Conservation (phyloP, 1,284 basidiomycete species). For the Flammula alnicola region DNA sequence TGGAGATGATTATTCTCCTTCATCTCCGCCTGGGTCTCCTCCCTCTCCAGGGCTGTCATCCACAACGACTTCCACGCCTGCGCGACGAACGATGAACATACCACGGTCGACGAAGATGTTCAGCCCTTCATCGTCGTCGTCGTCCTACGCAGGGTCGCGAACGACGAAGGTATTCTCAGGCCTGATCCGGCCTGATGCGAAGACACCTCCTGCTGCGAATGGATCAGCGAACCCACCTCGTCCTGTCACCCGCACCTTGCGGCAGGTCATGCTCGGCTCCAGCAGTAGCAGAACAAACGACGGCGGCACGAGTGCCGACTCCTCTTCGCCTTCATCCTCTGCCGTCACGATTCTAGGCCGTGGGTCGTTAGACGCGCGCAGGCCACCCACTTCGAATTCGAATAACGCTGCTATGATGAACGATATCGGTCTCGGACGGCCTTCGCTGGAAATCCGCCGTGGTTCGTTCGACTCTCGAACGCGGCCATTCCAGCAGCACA, state of each 20-base stretch:
- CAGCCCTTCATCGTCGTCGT: constrained; percentile 10
- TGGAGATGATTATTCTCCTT: constrained; percentile 16
- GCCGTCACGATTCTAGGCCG: constrained; percentile 17
- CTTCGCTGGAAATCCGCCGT: constrained; percentile 27
- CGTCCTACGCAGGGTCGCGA: background rate
- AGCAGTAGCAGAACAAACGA: constrained; percentile 9
- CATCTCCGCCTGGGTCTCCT: constrained; percentile 9
- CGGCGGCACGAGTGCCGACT: background rate
- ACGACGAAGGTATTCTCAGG: constrained; percentile 5
- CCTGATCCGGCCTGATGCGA: background rate
- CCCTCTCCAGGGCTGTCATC: constrained; percentile 8
- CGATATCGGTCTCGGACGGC: constrained; percentile 27
- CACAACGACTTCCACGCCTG: constrained; percentile 18
- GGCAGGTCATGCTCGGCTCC: constrained; percentile 28
- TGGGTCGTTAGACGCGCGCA: constrained; percentile 26
- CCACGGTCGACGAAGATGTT: constrained; percentile 14
- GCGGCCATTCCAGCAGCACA: constrained; percentile 4
- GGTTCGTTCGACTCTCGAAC: constrained; percentile 23
- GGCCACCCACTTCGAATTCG: constrained; percentile 14
- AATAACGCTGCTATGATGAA: constrained; percentile 7
- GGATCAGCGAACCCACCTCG: constrained; percentile 1
- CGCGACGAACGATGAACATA: constrained; percentile 8
- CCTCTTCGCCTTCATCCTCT: constrained; percentile 11
- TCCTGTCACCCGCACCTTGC: constrained; percentile 20
- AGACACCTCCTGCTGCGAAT: constrained; percentile 3